phyloP scores from a whole-genome alignment of 345 rosid genomes.

The Acer yangbiense region DNA sequence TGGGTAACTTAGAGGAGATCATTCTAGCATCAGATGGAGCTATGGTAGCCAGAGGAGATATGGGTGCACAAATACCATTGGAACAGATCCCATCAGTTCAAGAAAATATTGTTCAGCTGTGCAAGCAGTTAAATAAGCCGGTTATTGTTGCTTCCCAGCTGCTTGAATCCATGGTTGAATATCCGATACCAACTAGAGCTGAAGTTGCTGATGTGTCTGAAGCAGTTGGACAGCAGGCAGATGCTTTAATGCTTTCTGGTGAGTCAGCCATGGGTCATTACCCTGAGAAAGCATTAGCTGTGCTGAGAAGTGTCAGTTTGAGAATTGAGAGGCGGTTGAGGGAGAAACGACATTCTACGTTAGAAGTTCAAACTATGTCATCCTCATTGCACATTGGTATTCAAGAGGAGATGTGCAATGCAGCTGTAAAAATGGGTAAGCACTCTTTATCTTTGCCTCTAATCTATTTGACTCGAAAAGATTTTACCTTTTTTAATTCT shows the following conservation, averaged over 20 bases:
- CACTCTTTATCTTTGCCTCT: not conserved
- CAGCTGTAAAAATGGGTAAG: conserved; percentile 15
- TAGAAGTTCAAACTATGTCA: not conserved
- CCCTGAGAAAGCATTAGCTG: conserved; percentile 23
- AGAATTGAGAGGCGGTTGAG: conserved; percentile 18
- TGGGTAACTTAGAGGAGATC: conserved; percentile 57
- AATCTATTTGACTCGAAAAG: not conserved
- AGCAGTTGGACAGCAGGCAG: conserved; percentile 26
- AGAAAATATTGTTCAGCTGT: conserved; percentile 17
- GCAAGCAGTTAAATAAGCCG: conserved; percentile 25
- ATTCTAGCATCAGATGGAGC: conserved; percentile 39
- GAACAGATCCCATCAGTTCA: conserved; percentile 26
- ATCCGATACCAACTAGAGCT: conserved; percentile 33
- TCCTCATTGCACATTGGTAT: not conserved
- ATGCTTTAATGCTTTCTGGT: conserved; percentile 31
- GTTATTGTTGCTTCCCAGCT: conserved; percentile 33
- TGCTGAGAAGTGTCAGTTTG: conserved; percentile 11
- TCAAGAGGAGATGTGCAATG: conserved; percentile 20
- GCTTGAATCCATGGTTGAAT: conserved; percentile 29
- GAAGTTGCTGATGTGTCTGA: conserved; percentile 34
- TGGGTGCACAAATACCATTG: conserved; percentile 27
- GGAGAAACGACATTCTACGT: not conserved
- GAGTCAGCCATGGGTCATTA: conserved; percentile 28
- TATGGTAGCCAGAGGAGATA: conserved; percentile 29
- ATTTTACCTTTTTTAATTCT: not conserved